phyloP scores from a whole-genome alignment of 2,329 filamentous ascomycete species.

The Saccharata proteae region DNA sequence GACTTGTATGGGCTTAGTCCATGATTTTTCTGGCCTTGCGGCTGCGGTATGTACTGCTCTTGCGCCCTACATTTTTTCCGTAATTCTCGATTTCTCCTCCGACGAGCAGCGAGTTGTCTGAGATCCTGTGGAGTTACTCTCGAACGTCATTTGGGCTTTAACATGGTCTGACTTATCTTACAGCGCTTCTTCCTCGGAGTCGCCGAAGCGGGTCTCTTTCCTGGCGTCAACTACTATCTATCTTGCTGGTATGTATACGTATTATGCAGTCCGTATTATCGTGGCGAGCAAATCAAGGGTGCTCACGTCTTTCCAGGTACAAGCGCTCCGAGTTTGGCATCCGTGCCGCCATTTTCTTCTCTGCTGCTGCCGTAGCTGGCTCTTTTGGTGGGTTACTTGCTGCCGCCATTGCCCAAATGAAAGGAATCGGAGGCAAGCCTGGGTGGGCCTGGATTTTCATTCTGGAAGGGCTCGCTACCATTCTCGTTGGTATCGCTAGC shows the following conservation, averaged over 20 bases:
- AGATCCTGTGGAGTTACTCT: too few relatives aligned
- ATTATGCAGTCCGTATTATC: conserved; percentile 27
- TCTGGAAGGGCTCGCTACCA: conserved; percentile 44
- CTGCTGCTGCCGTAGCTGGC: conserved; percentile 65
- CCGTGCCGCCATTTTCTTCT: conserved; percentile 75
- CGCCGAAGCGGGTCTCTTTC: conserved; percentile 56
- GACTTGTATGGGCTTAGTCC: conserved; percentile 56
- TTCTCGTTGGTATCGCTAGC: conserved; percentile 53
- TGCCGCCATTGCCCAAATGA: conserved; percentile 58
- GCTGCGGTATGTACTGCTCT: conserved; percentile 40
- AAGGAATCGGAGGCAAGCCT: conserved; percentile 42
- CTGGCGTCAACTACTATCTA: conserved; percentile 62
- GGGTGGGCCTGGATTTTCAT: conserved; percentile 31
- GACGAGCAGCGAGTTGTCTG: too few relatives aligned
- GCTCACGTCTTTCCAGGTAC: too few relatives aligned
- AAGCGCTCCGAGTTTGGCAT: conserved; percentile 66
- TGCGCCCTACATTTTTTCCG: background rate
- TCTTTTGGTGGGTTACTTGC: conserved; percentile 66
- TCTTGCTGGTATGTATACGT: conserved; percentile 75
- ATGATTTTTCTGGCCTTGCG: conserved; percentile 55
- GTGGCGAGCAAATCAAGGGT: conserved; percentile 29
- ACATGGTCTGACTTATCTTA: too few relatives aligned
- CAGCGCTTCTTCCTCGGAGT: conserved; percentile 53
- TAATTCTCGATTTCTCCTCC: background rate
- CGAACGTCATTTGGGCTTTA: too few relatives aligned